phyloP scores from a whole-genome alignment of 2,329 filamentous ascomycete species.

The Camillea tinctor region DNA sequence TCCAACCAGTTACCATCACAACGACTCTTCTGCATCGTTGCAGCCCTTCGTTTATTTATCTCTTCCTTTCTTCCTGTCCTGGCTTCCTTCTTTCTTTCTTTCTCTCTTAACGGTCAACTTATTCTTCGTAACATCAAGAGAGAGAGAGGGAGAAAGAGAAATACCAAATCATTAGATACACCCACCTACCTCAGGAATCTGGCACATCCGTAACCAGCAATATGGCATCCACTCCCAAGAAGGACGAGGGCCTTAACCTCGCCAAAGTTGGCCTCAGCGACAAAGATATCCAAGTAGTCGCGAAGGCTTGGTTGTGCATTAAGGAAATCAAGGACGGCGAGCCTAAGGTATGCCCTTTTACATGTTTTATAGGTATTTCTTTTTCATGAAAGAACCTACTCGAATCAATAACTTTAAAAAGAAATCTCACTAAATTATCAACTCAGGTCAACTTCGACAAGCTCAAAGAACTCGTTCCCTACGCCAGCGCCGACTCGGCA shows the following conservation, averaged over 20 bases:
- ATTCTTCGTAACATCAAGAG: too few species aligned
- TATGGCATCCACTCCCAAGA: conserved; percentile 7
- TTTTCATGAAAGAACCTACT: not conserved
- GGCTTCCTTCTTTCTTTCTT: too few species aligned
- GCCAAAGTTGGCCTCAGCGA: conserved; percentile 3
- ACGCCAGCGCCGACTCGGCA: conserved; percentile 17
- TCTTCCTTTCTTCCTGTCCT: too few species aligned
- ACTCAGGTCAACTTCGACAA: conserved; percentile 11
- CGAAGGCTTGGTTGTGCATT: conserved; percentile 16
- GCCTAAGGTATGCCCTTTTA: conserved; percentile 7
- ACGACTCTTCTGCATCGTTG: too few species aligned
- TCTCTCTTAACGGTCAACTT: too few species aligned
- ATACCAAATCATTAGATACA: too few species aligned
- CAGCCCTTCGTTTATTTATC: too few species aligned
- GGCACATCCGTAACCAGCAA: not conserved
- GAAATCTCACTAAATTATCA: not conserved
- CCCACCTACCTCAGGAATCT: too few species aligned
- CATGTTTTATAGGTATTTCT: too few species aligned
- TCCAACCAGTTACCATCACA: too few species aligned
- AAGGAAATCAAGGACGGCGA: conserved; percentile 8
- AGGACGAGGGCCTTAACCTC: not conserved
- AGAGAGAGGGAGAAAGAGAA: too few species aligned
- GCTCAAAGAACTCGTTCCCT: conserved; percentile 9
- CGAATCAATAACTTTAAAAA: not conserved
- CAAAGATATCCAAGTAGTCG: conserved; percentile 12